Percentiles rank a stretch among this genome's conserved stretches.
phyloP scores from a whole-genome alignment of 1,284 basidiomycete species.

The Tilletia horrida region DNA sequence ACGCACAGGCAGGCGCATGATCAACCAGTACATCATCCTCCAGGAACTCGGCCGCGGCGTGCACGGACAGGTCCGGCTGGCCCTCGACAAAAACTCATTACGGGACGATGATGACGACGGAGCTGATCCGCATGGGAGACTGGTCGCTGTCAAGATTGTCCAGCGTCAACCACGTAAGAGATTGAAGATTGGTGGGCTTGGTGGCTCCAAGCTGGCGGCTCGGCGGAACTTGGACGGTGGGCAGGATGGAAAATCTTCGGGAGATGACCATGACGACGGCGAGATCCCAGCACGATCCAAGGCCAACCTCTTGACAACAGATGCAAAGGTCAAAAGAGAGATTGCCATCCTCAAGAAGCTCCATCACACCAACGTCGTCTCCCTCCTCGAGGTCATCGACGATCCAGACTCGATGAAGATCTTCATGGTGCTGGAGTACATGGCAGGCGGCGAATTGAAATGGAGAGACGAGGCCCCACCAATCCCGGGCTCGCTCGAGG shows the following conservation, averaged over 20 bases:
- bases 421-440: conserved; percentile 96
- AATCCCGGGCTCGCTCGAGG: conserved; percentile 43
- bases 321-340: conserved; percentile 58
- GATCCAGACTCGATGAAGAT: conserved; percentile 84
- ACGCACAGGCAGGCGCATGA: conserved; percentile 49
- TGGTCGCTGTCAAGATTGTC: conserved; percentile 54
- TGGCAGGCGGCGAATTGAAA: conserved; percentile 86
- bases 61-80: conserved; percentile 50
- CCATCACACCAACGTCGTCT: conserved; percentile 84
- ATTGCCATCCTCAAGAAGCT: conserved; percentile 96
- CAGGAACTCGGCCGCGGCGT: conserved; percentile 51
- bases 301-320: conserved; percentile 48
- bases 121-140: conserved; percentile 29
- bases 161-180: conserved; percentile 47
- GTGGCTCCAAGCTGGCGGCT: conserved; percentile 25
- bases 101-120: conserved; percentile 3
- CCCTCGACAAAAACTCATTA: conserved; percentile 42
- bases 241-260: conserved; percentile 11
- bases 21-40: conserved; percentile 55
- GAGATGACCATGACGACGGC: not conserved
- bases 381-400: conserved; percentile 90
- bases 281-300: conserved; percentile 11
- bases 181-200: conserved; percentile 33
- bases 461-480: conserved; percentile 63
- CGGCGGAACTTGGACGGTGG: conserved; percentile 18